Evolutionary conservation across 176 grass and related monocot genomes (phyloP).

Genomic region (Zea mays): Zm-B73-REFERENCE-NAM-5.0 NC_050099.1:38910501-38911000

Average conservation of each 20-base stretch:
- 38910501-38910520: no score
- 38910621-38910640: constrained; percentile 92
- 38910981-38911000: no score
- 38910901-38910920: constrained; percentile 87
- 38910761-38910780: no score
- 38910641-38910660: constrained; percentile 98
- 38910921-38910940: constrained; percentile 77
- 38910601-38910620: constrained; percentile 47
- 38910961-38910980: no score
- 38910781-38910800: no score
- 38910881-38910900: constrained; percentile 82
- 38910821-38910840: constrained; percentile 82
- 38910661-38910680: constrained; percentile 79
- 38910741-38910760: no score
- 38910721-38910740: no score
- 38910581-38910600: no score
- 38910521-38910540: no score
- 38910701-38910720: constrained; percentile 56
- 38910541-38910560: no score
- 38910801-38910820: constrained; percentile 55
- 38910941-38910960: no score
- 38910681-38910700: constrained; percentile 74
- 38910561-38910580: no score
- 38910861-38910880: constrained; percentile 99
- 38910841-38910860: constrained; percentile 96